A percentile compares a stretch with the other conserved stretches of the same genome.
phyloP scores from a whole-genome alignment of 768 basidiomycete species.

The Pulveroboletus sp. region DNA sequence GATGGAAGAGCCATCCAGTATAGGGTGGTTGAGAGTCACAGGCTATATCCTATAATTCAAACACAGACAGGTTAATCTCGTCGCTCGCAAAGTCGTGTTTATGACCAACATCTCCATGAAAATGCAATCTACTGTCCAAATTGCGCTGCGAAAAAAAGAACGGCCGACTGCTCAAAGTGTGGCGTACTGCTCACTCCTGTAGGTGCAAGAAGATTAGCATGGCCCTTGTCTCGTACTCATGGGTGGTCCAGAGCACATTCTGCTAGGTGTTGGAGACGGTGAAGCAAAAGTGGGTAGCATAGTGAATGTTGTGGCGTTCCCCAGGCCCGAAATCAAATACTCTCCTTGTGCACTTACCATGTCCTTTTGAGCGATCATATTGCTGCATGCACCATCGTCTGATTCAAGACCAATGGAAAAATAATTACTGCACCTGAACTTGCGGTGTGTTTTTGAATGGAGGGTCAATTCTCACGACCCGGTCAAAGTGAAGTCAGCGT shows the following conservation, averaged over 20 bases:
- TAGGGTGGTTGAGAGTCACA: constrained; percentile 50
- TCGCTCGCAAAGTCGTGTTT: constrained; percentile 57
- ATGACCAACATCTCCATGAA: constrained; percentile 66
- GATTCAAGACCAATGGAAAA: no score
- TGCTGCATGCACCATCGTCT: no score
- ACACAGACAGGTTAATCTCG: background rate
- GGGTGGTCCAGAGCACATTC: no score
- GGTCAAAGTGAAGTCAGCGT: no score
- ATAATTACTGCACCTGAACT: no score
- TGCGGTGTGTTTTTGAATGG: constrained; percentile 1
- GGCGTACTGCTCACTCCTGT: constrained; percentile 63
- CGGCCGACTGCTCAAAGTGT: constrained; percentile 60
- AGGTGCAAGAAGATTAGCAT: background rate
- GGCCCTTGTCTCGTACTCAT: constrained; percentile 1
- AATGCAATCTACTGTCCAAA: constrained; percentile 50
- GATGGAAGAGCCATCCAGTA: constrained; percentile 32
- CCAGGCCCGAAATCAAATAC: no score
- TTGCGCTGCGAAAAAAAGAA: constrained; percentile 50
- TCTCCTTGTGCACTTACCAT: no score
- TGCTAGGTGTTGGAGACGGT: no score
- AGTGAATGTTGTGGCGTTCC: no score
- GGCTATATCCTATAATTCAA: constrained; percentile 54
- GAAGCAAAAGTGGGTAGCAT: no score
- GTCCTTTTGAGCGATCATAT: no score
- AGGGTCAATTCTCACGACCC: no score